Evolutionary conservation across 352 stramenopile species (phyloP), one percentile per base, ranked within the genome.

Genomic region (Phytophthora citrophthora): DNA sequence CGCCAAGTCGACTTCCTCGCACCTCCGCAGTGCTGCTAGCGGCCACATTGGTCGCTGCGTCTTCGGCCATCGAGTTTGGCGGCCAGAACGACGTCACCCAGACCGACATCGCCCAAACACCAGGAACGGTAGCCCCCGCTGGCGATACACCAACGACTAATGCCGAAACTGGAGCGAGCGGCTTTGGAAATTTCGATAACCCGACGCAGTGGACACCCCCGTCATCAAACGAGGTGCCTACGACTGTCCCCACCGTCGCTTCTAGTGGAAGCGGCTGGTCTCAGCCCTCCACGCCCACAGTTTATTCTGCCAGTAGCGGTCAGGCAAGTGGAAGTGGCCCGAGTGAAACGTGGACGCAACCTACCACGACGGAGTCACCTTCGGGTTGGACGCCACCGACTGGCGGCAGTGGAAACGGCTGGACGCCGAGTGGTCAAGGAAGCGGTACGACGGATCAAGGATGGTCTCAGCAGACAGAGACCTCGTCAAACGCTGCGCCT

Each of bases 11-110:
- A 40, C 31, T 70, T 45, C 48, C 15, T 11, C 32, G 47, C n/a
- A 12, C 45, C 12, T 54, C 53, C 16, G 31, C 16, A 46, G 46
- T 64, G 39, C 61, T 70, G 20, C 6, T 64, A 7, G 43, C 54
- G 3, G 54, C 47, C 11, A 36, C 38, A 10, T 31, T 64, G 5
- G 47, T 20, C 5, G 54, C 40, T 1, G 55, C 46, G 1, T 54
- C 54, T 38, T 55, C 61, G 1, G 61, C 61, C 31, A 50, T 70
- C 2, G 61, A 70, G 4, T 70, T 64, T 24, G 23, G 39, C 39
- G 53, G 46, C n/a, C 34, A 63, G 32, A 68, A 62, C 43, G 52
- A 54, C 18, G n/a, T 68, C 16, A 58, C 45, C 1, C 61, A 63
- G 46, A 31, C 55, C 18, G 36, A 54, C 15, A n/a, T 68, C 16